Evolutionary conservation across 768 basidiomycete genomes (phyloP), one percentile per base, ranked within the genome.

Genomic region (Serendipita vermifera): DNA sequence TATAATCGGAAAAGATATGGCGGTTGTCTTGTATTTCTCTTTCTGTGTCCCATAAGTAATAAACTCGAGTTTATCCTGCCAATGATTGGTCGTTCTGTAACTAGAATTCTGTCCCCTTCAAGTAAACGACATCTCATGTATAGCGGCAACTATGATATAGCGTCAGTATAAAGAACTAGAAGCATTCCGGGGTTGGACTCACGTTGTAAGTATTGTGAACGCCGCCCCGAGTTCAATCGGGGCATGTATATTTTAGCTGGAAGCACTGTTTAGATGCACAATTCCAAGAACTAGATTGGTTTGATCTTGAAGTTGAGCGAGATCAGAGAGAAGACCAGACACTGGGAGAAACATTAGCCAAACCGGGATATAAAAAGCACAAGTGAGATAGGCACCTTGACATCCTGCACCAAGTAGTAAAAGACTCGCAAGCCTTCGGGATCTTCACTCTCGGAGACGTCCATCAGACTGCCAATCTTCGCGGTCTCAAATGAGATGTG

Each of bases 291-390:
- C 72, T 81, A 91, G 63, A 91, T 97, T 14, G 96, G 96, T 77
- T 99, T 98, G 78, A 99, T 98, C 75, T 98, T 98, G 85, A 99
- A 98, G 76, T 99, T 94, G 33, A 99, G 80, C 2, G 91, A 90
- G 67, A 99, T 98, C 59, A 99, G 79, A 6, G 96, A 97, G 70
- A 98, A 96, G 62, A 99, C 93, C 59, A 97, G 79, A 71, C 93
- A 97, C 94, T 99, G 64, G 4, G 29, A 24, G 15, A 29, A 54
- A 41, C 26, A 59, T 24, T 53, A 32, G 13, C 38, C n/a, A 60
- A 54, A 29, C 2, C 43, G 22, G 4, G 11, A 51, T 29, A 59
- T 38, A 1, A 33, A 29, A n/a, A 2, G 32, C 31, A 35, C 11
- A 40, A 17, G 51, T 5, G 26, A 33, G 11, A 31, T 7, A 64